A percentile compares a stretch with the other conserved stretches of the same genome.
These are phyloP conservation scores for Dimocarpus longan DNA, from an alignment of 345 rosid genomes.

Conservation along the genomic window DNA sequence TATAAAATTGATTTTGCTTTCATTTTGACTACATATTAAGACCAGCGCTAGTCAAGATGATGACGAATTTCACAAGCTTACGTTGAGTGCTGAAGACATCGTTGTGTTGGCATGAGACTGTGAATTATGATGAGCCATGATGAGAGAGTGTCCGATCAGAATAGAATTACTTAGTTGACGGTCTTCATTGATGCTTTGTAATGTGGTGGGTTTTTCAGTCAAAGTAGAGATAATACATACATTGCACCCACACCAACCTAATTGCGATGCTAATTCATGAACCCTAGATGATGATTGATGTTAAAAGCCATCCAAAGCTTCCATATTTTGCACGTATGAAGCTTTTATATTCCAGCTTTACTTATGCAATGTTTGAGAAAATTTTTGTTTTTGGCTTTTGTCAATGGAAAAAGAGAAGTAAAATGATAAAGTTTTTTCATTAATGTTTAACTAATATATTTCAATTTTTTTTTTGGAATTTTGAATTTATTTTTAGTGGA, in stretches of 20 bases:
- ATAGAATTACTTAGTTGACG: neutral
- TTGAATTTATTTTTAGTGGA: too few relatives aligned
- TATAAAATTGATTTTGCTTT: too few relatives aligned
- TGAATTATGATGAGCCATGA: neutral
- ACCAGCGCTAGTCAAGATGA: neutral
- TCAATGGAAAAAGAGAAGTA: too few relatives aligned
- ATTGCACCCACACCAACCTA: neutral
- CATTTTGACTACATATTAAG: too few relatives aligned
- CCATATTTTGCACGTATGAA: neutral
- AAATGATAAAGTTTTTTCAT: too few relatives aligned
- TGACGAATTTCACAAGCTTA: neutral
- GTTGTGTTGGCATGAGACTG: neutral
- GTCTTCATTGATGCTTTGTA: neutral
- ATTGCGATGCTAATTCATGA: neutral
- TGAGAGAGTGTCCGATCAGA: neutral
- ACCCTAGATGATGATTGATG: neutral
- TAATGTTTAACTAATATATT: too few relatives aligned
- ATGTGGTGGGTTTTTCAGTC: neutral
- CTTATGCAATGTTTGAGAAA: too few relatives aligned
- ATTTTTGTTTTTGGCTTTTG: too few relatives aligned
- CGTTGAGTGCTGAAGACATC: neutral
- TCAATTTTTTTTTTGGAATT: too few relatives aligned
- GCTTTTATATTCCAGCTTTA: too few relatives aligned
- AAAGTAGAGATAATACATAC: neutral
- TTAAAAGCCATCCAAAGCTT: neutral